These are phyloP conservation scores for Cryphonectria nitschkei DNA, from an alignment of 2,329 filamentous ascomycete genomes.

Conservation along the genomic window DNA sequence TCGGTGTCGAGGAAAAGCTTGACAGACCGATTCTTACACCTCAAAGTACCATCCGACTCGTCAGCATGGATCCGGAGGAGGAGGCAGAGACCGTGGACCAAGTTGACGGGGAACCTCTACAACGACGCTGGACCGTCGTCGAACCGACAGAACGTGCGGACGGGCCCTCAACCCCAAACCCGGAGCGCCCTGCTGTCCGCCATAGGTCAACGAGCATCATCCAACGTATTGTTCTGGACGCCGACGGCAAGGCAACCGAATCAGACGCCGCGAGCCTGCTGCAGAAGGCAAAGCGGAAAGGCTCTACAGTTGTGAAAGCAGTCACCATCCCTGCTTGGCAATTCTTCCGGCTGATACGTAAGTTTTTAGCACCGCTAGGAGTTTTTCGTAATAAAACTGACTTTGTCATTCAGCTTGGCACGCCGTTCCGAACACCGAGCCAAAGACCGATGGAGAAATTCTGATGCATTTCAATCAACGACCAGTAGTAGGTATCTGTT, in stretches of 20 bases:
- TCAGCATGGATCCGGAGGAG: slow-evolving; percentile 33
- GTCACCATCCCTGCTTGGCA: slow-evolving; percentile 97
- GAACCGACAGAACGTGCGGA: slow-evolving; percentile 29
- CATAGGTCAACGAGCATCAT: slow-evolving; percentile 64
- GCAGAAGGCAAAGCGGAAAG: slow-evolving; percentile 49
- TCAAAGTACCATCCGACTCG: slow-evolving; percentile 41
- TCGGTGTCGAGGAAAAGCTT: slow-evolving; percentile 57
- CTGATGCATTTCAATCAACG: slow-evolving; percentile 85
- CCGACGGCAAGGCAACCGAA: slow-evolving; percentile 49
- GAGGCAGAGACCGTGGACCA: slow-evolving; percentile 28
- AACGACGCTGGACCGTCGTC: slow-evolving; percentile 42
- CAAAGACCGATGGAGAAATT: slow-evolving; percentile 74
- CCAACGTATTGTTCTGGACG: slow-evolving; percentile 60
- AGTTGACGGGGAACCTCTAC: slow-evolving; percentile 35
- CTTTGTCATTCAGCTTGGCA: slow-evolving; percentile 72
- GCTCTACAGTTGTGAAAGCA: slow-evolving; percentile 68
- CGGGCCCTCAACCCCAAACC: slow-evolving; percentile 32
- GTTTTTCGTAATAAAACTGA: slow-evolving; percentile 38
- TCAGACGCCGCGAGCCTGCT: slow-evolving; percentile 47
- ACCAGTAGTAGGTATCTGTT: slow-evolving; percentile 87
- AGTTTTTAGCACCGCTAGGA: slow-evolving; percentile 38
- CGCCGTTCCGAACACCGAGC: slow-evolving; percentile 59
- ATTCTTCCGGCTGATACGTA: slow-evolving; percentile 91
- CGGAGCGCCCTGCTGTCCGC: slow-evolving; percentile 43
- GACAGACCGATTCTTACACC: slow-evolving; percentile 37